Evolutionary conservation across 495 filamentous ascomycete genomes (phyloP).

Genomic region (Aspergillus panamensis): DNA sequence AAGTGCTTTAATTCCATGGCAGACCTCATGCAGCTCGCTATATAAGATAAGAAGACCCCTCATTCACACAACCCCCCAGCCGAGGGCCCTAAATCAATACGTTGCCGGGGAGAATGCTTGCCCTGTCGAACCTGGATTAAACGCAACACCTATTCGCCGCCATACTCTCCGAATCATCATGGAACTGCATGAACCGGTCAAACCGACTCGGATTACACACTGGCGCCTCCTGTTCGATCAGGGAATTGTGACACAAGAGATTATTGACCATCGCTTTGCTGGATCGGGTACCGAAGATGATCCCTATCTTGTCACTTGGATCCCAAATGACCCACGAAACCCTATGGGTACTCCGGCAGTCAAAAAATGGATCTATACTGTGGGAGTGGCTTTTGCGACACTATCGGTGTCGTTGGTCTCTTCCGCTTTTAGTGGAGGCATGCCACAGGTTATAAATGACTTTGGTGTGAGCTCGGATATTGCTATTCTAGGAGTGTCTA

Average conservation of each 20-base stretch:
- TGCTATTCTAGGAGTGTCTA: slow-evolving; percentile 57
- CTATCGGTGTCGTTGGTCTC: slow-evolving; percentile 68
- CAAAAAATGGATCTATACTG: slow-evolving; percentile 63
- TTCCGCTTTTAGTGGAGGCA: slow-evolving; percentile 65
- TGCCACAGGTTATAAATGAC: slow-evolving; percentile 50
- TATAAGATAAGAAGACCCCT: too few relatives aligned
- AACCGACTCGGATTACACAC: slow-evolving; percentile 24
- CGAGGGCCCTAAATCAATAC: too few relatives aligned
- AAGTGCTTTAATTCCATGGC: too few relatives aligned
- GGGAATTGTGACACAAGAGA: slow-evolving; percentile 41
- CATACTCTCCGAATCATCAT: not conserved
- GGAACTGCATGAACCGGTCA: slow-evolving; percentile 4
- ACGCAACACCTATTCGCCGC: not conserved
- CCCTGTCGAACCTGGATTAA: not conserved
- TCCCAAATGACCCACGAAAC: slow-evolving; percentile 62
- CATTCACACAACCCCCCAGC: too few relatives aligned
- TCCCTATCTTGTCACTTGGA: slow-evolving; percentile 65
- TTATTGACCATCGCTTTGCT: slow-evolving; percentile 51
- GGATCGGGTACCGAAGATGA: slow-evolving; percentile 63
- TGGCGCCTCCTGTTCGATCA: slow-evolving; percentile 40
- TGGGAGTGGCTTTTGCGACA: slow-evolving; percentile 56
- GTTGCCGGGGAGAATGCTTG: too few relatives aligned
- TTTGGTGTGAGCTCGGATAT: slow-evolving; percentile 54
- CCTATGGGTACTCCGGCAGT: slow-evolving; percentile 41
- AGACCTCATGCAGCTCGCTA: too few relatives aligned